Evolutionary conservation across 2,329 filamentous ascomycete genomes (phyloP), one percentile per base, ranked within the genome.

Genomic region (Leptographium lundbergii): DNA sequence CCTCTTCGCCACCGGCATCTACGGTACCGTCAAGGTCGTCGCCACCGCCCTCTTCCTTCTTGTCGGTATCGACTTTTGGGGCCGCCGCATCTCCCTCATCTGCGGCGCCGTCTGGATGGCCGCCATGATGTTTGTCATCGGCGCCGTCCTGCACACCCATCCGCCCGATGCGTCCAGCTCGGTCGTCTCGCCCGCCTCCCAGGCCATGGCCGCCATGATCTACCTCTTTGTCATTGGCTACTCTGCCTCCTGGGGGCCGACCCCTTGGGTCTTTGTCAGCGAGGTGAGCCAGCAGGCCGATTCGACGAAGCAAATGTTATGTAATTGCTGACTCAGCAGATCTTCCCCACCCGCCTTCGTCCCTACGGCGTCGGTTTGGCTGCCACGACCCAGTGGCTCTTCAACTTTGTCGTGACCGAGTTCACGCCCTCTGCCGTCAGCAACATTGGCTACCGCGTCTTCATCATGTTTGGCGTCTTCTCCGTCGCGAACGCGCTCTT

Each of bases 1-100:
- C 25, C 77, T 86, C 62, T 72, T 86, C 24, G 83, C 82, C 0
- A 86, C 83, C 0, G 84, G 84, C 25, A 79, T 87, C 58, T 63
- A 61, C 52, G 61, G 60, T 45, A 61, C 62, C 36, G 47, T 61
- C 34, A 61, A 61, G 58, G 61, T 65, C 55, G 58, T 65, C 24
- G 57, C 61, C 22, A 65, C 63, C 13, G 39, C 60, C 3, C 19
- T 66, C 19, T 67, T 62, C 48, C 56, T 60, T 7, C 48, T 63
- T 14, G 59, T 66, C 25, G 39, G 65, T 22, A 61, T 66, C 27
- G 66, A 67, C 63, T 66, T 34, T 17, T 59, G 59, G 39, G 70
- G 59, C 50, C 63, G 59, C 58, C 66, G 59, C 39, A 61, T 51
- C 48, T 63, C 57, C 50, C 66, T 64, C 25, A 56, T 71, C 7